Evolutionary conservation across 1,139 yeast genomes (phyloP), one percentile per base, ranked within the genome.

Genomic region (Yamadazyma kanchanaburiensis): DNA sequence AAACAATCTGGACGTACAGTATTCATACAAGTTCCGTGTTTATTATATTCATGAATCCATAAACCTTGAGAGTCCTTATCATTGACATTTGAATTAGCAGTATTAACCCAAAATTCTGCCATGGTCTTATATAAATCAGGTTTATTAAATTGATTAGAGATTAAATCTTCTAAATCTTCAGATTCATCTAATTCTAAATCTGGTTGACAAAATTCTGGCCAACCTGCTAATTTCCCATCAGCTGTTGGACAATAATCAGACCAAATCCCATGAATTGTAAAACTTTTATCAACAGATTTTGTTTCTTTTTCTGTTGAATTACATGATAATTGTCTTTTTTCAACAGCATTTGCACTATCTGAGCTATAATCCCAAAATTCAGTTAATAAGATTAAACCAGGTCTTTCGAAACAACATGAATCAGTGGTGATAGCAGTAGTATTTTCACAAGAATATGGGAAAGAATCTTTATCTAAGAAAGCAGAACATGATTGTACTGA

Each of bases 1-100:
- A 63, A 64, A 43, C 71, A 65, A 14, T 45, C 30, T 17, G 70
- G 70, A 26, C 45, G 41, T 30, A 64, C 48, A 7, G 70, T 63
- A 39, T 60, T 60, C 62, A 64, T 60, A 45, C 71, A 65, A n/a
- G 71, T 64, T 25, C 62, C 71, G 39, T 65, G 72, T 45, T 63
- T 64, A 49, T 65, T 64, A 45, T 51, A 65, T 43, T 65, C 70
- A 40, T 64, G 72, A 30, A 52, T 52, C 72, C 72, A 65, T 34
- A 65, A 52, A 19, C 52, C 47, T 13, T 42, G 39, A 26, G 47
- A 39, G 4, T 56, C 51, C 15, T 48, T 54, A 32, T 47, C 46
- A 10, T 49, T 52, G 15, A 61, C 67, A 34, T 60, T 60, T 23
- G 63, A 54, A 37, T 49, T 53, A 15, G 39, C 57, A 32, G 60